Percentiles rank a stretch among this genome's conserved stretches.
These are phyloP conservation scores for Eremomyces bilateralis DNA, from an alignment of 495 filamentous ascomycete genomes.

Conservation along the genomic window DNA sequence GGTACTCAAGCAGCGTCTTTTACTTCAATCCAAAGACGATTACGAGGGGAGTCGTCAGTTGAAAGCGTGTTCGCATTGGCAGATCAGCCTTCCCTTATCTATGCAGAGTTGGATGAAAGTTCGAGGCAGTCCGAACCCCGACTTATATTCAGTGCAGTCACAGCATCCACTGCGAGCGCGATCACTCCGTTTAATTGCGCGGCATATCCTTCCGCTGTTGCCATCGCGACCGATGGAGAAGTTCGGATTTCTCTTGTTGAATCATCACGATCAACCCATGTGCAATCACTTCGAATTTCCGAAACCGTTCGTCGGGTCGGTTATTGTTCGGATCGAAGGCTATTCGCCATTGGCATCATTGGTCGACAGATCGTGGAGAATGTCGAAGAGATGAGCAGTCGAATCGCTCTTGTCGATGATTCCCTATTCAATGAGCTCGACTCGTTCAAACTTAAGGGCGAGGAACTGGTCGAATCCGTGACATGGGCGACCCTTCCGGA, in stretches of 20 bases:
- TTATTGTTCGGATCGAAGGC: slow-evolving; percentile 57
- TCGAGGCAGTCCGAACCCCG: slow-evolving; percentile 70
- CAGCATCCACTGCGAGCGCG: slow-evolving; percentile 60
- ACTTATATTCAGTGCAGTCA: slow-evolving; percentile 87
- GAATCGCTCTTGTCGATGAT: slow-evolving; percentile 33
- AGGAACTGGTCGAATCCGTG: slow-evolving; percentile 71
- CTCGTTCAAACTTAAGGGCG: slow-evolving; percentile 23
- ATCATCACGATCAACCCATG: slow-evolving; percentile 64
- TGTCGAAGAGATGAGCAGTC: slow-evolving; percentile 33
- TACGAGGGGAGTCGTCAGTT: slow-evolving; percentile 31
- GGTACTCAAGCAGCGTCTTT: slow-evolving; percentile 71
- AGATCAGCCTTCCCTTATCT: slow-evolving; percentile 84
- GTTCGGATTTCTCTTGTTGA: slow-evolving; percentile 71
- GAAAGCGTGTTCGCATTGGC: slow-evolving; percentile 84
- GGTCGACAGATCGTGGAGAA: slow-evolving; percentile 34
- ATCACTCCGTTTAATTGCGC: slow-evolving; percentile 65
- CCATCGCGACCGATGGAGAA: slow-evolving; percentile 54
- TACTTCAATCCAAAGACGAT: slow-evolving; percentile 53
- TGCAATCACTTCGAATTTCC: slow-evolving; percentile 51
- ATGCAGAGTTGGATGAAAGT: too few relatives aligned
- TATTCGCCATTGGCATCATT: slow-evolving; percentile 74
- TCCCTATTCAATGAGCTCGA: slow-evolving; percentile 20
- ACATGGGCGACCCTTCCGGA: slow-evolving; percentile 54
- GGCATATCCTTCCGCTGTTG: slow-evolving; percentile 61
- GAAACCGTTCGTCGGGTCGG: slow-evolving; percentile 75